phyloP scores from a whole-genome alignment of 192 early-diverging fungal genomes.

The Umbelopsis sp. region DNA sequence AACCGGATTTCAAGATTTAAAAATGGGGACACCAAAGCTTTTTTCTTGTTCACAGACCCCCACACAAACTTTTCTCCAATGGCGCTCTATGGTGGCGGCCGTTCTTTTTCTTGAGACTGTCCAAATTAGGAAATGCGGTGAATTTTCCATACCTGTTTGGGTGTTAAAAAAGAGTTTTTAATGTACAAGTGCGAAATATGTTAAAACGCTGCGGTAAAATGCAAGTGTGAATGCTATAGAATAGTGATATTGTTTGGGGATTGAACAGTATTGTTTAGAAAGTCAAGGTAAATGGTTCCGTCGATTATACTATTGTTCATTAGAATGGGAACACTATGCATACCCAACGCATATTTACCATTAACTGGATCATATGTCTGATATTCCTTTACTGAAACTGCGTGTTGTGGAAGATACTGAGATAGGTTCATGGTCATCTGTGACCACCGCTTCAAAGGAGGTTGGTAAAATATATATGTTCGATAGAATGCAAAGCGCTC shows the following conservation, averaged over 20 bases:
- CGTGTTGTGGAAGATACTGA: neutral
- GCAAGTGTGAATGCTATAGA: neutral
- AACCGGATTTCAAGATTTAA: neutral
- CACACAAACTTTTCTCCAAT: slow-evolving; percentile 1
- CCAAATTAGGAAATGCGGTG: neutral
- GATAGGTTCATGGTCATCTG: neutral
- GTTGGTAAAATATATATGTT: slow-evolving; percentile 2
- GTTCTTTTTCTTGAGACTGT: neutral
- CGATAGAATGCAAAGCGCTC: neutral
- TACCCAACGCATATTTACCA: slow-evolving; percentile 1
- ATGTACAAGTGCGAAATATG: neutral
- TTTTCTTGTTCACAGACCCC: neutral
- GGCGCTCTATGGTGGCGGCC: slow-evolving; percentile 2
- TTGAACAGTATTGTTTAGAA: neutral
- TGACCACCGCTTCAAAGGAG: neutral
- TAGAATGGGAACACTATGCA: neutral
- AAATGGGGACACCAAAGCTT: too few species aligned
- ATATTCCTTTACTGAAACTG: neutral
- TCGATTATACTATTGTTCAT: neutral
- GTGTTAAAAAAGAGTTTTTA: neutral
- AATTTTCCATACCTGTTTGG: neutral
- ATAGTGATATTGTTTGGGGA: too few species aligned
- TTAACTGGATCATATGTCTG: neutral
- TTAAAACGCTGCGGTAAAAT: too few species aligned
- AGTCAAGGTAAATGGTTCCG: neutral